These are phyloP conservation scores for Astragalus glycyphyllos DNA, from an alignment of 306 rosid genomes.

Conservation along the genomic window DNA sequence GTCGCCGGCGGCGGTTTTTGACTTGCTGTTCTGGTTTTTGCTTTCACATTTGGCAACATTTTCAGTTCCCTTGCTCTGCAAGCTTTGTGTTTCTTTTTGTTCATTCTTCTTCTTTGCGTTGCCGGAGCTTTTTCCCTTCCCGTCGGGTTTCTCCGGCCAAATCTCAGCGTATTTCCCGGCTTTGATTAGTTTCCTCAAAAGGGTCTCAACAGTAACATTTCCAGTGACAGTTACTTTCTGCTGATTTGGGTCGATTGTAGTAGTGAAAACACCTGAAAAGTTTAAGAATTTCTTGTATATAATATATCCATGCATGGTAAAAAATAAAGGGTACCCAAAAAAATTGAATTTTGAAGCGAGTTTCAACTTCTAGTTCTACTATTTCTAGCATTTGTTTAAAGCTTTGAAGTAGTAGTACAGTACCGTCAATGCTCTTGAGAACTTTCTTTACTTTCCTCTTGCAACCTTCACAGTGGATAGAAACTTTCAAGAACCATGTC, in stretches of 20 bases:
- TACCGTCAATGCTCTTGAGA: slow-evolving; percentile 84
- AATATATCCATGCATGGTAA: slow-evolving; percentile 42
- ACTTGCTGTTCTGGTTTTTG: slow-evolving; percentile 21
- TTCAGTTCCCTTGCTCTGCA: slow-evolving; percentile 42
- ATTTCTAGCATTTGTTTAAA: neutral
- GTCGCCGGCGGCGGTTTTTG: slow-evolving; percentile 38
- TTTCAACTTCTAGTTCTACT: neutral
- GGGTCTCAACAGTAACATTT: slow-evolving; percentile 65
- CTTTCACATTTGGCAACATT: slow-evolving; percentile 32
- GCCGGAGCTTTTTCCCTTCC: slow-evolving; percentile 50
- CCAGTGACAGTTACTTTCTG: slow-evolving; percentile 81
- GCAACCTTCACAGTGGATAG: slow-evolving; percentile 94
- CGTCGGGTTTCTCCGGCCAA: slow-evolving; percentile 63
- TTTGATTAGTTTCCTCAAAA: slow-evolving; percentile 62
- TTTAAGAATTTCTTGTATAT: neutral
- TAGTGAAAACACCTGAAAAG: slow-evolving; percentile 71
- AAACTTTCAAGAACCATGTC: slow-evolving; percentile 82
- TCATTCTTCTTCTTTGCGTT: slow-evolving; percentile 46
- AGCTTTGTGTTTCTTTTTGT: slow-evolving; percentile 45
- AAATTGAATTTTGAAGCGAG: slow-evolving; percentile 26
- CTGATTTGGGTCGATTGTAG: slow-evolving; percentile 65
- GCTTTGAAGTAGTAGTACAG: slow-evolving; percentile 46
- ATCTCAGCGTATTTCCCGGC: slow-evolving; percentile 78
- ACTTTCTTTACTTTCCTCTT: slow-evolving; percentile 82
- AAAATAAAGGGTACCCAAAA: slow-evolving; percentile 15